Evolutionary conservation across 2,329 filamentous ascomycete species (phyloP), one percentile per base, ranked within the genome.

Genomic region (Shiraia bambusicola): DNA sequence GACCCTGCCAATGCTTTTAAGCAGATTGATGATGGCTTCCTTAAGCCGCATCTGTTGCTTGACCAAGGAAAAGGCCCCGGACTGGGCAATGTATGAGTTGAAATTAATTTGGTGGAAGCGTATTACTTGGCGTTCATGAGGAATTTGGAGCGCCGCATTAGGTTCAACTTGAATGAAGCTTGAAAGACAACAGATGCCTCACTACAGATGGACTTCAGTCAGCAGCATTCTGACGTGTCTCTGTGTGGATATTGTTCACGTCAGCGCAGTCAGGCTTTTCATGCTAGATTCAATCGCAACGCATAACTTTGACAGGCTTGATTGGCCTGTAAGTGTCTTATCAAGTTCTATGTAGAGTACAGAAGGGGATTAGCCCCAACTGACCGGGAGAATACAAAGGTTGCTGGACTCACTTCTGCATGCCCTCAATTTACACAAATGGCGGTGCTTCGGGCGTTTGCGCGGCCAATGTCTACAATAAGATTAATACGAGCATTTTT

Each of bases 21-120:
- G 54, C 91, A 95, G 70, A 74, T 98, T 46, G 93, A 98, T 66
- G 93, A 98, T 69, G 89, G 91, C 47, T 96, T 90, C 67, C 91
- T 97, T 69, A 97, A 97, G 75, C 92, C 92, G 13, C 88, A 85
- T 63, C 72, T 97, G 40, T 70, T 97, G 52, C 78, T 97, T 14
- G 91, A 96, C 70, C 86, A 70, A 14, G 62, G 61, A 16, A 67
- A 66, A 28, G 65, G 64, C 1, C 59, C 64, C 2, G 65, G 65
- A 8, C 60, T 63, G 14, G 57, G 50, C 41, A 69, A 67, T 52
- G 65, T 66, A 13, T 69, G 50, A 59, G 29, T 49, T 13, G 28
- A 35, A n/a, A 16, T 14, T 40, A 39, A 26, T n/a, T 3, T 27
- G 27, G 31, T 32, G 22, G 25, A 42, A 37, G 53, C 52, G 56